Percentiles rank a stretch among this genome's conserved stretches.
Evolutionary conservation across 306 rosid species (phyloP).

Genomic region (Quercus ilex): DNA sequence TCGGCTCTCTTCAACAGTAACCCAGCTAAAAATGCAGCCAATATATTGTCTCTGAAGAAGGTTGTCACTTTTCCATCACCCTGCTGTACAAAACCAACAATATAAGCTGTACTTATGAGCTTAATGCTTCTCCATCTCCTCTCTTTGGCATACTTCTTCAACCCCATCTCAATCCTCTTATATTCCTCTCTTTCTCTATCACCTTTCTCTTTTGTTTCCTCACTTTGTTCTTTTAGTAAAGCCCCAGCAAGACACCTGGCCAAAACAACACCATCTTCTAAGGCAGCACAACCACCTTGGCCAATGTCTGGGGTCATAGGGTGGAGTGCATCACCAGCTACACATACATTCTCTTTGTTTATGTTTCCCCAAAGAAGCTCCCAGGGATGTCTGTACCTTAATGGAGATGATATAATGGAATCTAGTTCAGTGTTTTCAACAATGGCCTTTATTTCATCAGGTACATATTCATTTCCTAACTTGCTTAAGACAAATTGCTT

Average conservation of each 20-base stretch:
- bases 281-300: slow-evolving; percentile 60
- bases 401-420: slow-evolving; percentile 25
- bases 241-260: slow-evolving; percentile 24
- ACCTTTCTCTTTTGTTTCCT: not conserved
- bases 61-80: not conserved
- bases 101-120: not conserved
- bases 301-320: slow-evolving; percentile 70
- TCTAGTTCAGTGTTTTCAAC: slow-evolving; percentile 22
- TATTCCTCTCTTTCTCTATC: not conserved
- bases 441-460: slow-evolving; percentile 1
- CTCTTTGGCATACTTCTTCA: slow-evolving; percentile 32
- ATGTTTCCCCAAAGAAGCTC: slow-evolving; percentile 55
- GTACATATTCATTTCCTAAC: slow-evolving; percentile 13
- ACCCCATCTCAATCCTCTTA: slow-evolving; percentile 24
- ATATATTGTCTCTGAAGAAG: not conserved
- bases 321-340: slow-evolving; percentile 66
- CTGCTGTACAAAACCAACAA: not conserved
- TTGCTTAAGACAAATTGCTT: slow-evolving; percentile 22
- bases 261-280: slow-evolving; percentile 53
- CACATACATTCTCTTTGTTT: slow-evolving; percentile 59
- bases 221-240: not conserved
- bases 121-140: slow-evolving; percentile 4
- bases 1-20: not conserved
- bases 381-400: slow-evolving; percentile 59
- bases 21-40: not conserved